These are phyloP conservation scores for Candida railenensis DNA, from an alignment of 805 yeast genomes.

Conservation along the genomic window DNA sequence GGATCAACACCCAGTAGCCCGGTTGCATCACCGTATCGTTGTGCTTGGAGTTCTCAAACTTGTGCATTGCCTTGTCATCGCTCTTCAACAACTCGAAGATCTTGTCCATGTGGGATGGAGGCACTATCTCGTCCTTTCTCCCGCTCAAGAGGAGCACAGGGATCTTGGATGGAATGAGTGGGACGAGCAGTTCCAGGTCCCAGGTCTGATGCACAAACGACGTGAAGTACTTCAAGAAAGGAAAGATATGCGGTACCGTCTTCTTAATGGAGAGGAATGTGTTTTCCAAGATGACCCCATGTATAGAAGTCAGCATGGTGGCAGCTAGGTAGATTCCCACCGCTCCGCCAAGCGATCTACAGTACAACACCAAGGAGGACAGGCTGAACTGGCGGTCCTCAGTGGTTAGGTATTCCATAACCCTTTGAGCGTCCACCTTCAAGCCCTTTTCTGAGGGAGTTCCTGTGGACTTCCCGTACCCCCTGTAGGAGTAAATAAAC, in stretches of 20 bases:
- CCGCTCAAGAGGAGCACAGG: conserved; percentile 78
- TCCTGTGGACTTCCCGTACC: conserved; percentile 85
- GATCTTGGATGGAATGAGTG: conserved; percentile 46
- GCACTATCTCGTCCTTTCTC: conserved; percentile 82
- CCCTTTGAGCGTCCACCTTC: conserved; percentile 77
- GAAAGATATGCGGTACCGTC: conserved; percentile 72
- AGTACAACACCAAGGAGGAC: conserved; percentile 67
- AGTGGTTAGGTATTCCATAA: conserved; percentile 53
- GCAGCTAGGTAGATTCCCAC: conserved; percentile 83
- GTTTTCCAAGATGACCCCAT: conserved; percentile 78
- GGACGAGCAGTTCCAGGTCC: conserved; percentile 70
- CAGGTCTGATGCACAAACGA: conserved; percentile 74
- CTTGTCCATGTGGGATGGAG: conserved; percentile 75
- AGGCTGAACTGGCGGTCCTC: conserved; percentile 51
- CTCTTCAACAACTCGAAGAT: conserved; percentile 55
- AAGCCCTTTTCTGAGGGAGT: conserved; percentile 73
- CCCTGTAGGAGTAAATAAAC: conserved; percentile 83
- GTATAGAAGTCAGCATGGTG: conserved; percentile 46
- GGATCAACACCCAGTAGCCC: conserved; percentile 73
- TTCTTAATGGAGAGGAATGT: conserved; percentile 78
- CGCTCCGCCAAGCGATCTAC: conserved; percentile 94
- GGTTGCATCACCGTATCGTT: conserved; percentile 79
- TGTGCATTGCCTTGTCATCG: conserved; percentile 49
- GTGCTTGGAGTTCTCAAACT: conserved; percentile 65
- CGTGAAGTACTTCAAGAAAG: conserved; percentile 55